Base-by-base conservation (phyloP, 78 protist species). In the Tieghemostelium lacteum region DNA sequence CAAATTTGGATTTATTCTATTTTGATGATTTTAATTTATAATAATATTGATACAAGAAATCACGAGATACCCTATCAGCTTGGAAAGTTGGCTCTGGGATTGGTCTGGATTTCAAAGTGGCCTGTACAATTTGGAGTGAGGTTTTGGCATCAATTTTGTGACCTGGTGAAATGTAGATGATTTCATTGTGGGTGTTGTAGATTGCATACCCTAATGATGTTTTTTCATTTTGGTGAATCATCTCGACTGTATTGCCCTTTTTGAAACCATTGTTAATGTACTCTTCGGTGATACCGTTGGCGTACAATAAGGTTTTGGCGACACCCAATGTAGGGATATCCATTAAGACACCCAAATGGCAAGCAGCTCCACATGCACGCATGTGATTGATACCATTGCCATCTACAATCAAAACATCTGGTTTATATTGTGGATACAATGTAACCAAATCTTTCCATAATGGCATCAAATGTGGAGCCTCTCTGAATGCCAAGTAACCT, bases 401-500 rank as follows among this genome's bases (percentile, higher is more conserved):
- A 58, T 95, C 97, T 24, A 92, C 34, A 2, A 95, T 37, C 57
- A 95, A 24, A 10, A 95, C 1, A n/a, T 94, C 80, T 50, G 97
- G 97, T 37, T 14, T 39, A 19, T 66, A 52, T 12, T 96, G 87
- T 33, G 97, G 97, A 24, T 31, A 57, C 28, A 22, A 45, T 60
- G 33, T 65, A 26, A 54, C 26, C 19, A 96, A 12, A 16, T 33
- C 52, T 3, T 66, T 20, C 92, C 95, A 57, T 3, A 94, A 20
- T 3, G 54, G 58, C 12, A 52, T n/a, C n/a, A 96, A 17, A 52
- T 58, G 92, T 3, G 94, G 96, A n/a, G 85, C 92, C 28, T 96
- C 97, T 8, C 97, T 37, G 73, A 96, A 96, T 29, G 96, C 97
- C 8, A 96, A 75, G 60, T 92, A 96, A 4, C 97, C 96, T 0